Evolutionary conservation across 2,329 filamentous ascomycete species (phyloP).

Genomic region (Cryphonectria radicalis): DNA sequence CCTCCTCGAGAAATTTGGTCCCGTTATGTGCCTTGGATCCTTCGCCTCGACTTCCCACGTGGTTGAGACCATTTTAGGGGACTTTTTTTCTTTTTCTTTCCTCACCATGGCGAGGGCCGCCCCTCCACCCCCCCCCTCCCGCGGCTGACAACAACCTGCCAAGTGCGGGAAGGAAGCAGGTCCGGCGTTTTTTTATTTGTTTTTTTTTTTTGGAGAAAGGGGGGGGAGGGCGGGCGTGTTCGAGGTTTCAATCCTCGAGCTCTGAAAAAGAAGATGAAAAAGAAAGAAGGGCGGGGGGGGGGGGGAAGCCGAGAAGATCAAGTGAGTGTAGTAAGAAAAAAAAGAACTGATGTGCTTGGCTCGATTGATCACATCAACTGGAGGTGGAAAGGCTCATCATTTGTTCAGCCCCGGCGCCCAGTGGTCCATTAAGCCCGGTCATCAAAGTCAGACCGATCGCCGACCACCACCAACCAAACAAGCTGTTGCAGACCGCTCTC

Average conservation of each 20-base stretch:
- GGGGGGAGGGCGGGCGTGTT: too few species aligned
- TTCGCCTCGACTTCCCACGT: constrained; percentile 18
- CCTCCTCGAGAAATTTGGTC: background rate
- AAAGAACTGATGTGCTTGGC: constrained; percentile 3
- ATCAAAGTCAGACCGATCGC: constrained; percentile 3
- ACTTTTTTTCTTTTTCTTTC: background rate
- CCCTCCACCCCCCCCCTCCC: background rate
- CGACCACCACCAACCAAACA: background rate
- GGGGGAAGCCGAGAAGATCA: background rate
- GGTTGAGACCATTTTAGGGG: constrained; percentile 19
- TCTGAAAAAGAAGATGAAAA: background rate
- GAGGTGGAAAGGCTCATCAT: background rate
- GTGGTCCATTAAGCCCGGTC: too few species aligned
- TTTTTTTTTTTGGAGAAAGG: too few species aligned
- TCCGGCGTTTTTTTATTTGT: background rate
- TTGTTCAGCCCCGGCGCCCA: background rate
- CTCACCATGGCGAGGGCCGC: background rate
- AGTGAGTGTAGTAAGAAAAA: background rate
- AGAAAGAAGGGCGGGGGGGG: too few species aligned
- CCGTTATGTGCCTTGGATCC: constrained; percentile 1
- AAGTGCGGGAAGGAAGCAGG: constrained; percentile 20
- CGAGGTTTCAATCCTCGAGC: background rate
- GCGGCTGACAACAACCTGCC: constrained; percentile 17
- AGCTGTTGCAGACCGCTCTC: background rate
- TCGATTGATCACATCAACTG: background rate